A percentile compares a stretch with the other conserved stretches of the same genome.
phyloP scores from a whole-genome alignment of 2,329 filamentous ascomycete genomes.

The Xenoacremonium recifei region DNA sequence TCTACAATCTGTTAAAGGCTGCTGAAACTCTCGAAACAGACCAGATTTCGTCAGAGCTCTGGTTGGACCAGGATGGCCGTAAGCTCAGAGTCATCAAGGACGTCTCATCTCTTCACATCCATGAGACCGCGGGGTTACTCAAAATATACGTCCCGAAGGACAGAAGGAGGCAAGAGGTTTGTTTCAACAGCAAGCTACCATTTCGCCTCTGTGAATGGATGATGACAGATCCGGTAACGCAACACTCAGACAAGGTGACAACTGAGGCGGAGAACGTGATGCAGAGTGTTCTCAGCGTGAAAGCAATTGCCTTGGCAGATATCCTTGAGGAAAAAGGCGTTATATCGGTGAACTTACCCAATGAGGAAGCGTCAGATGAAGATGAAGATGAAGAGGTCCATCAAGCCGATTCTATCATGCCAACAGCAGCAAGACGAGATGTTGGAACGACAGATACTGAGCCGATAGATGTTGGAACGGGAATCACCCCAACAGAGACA shows the following conservation, averaged over 20 bases:
- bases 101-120: slow-evolving; percentile 27
- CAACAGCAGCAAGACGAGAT: not conserved
- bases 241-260: slow-evolving; percentile 1
- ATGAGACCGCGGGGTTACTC: slow-evolving; percentile 18
- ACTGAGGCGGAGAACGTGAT: slow-evolving; percentile 12
- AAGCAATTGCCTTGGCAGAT: slow-evolving; percentile 13
- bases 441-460: not conserved
- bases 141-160: slow-evolving; percentile 32
- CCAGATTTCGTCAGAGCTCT: slow-evolving; percentile 26
- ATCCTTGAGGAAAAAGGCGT: slow-evolving; percentile 20
- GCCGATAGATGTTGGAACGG: not conserved
- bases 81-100: slow-evolving; percentile 14
- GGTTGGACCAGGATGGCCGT: slow-evolving; percentile 26
- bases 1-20: slow-evolving; percentile 13
- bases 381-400: not conserved
- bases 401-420: not conserved
- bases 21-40: slow-evolving; percentile 29
- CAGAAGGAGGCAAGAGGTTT: slow-evolving; percentile 24
- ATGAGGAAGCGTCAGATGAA: not conserved
- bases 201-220: slow-evolving; percentile 32
- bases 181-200: slow-evolving; percentile 27
- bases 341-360: slow-evolving; percentile 12
- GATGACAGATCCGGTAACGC: slow-evolving; percentile 27
- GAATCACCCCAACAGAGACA: no score
- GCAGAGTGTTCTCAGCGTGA: slow-evolving; percentile 12